These are phyloP conservation scores for Ustilago curta DNA, from an alignment of 1,284 basidiomycete species.

Conservation along the genomic window DNA sequence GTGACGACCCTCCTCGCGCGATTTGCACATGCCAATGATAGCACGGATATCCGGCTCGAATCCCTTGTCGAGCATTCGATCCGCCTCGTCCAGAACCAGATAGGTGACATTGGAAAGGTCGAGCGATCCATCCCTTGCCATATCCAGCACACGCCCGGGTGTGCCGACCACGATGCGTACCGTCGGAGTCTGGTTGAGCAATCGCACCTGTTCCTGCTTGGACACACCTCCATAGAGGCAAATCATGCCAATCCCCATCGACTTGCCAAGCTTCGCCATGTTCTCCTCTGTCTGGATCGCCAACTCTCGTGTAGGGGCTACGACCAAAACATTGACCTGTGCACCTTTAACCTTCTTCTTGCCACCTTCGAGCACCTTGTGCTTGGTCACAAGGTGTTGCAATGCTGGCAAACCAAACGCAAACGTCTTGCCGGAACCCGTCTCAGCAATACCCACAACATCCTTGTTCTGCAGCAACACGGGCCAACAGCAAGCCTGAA, in stretches of 20 bases:
- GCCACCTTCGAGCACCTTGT: constrained; percentile 49
- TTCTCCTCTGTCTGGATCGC: constrained; percentile 94
- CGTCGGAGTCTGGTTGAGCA: constrained; percentile 72
- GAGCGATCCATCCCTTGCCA: constrained; percentile 86
- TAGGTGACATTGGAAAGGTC: constrained; percentile 80
- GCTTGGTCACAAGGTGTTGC: constrained; percentile 75
- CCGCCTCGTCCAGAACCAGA: constrained; percentile 95
- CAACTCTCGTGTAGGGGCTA: constrained; percentile 93
- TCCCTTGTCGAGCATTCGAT: constrained; percentile 97
- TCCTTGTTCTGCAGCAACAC: constrained; percentile 84
- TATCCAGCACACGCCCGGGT: constrained; percentile 90
- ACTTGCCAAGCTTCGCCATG: constrained; percentile 80
- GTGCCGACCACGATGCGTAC: constrained; percentile 88
- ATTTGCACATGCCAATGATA: constrained; percentile 83
- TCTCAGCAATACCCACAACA: constrained; percentile 97
- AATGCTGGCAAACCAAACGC: constrained; percentile 94
- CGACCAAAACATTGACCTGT: constrained; percentile 81
- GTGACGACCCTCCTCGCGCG: constrained; percentile 70
- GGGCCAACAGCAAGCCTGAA: constrained; percentile 96
- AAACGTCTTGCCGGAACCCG: constrained; percentile 89
- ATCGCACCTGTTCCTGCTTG: constrained; percentile 83
- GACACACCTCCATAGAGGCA: constrained; percentile 93
- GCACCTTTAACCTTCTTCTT: constrained; percentile 60
- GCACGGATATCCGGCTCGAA: constrained; percentile 97
- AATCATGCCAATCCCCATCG: constrained; percentile 81